Percentiles rank a stretch among this genome's conserved stretches.
These are phyloP conservation scores for Fraxinus pennsylvanica DNA, from an alignment of 257 asterid genomes.

Conservation along the genomic window DNA sequence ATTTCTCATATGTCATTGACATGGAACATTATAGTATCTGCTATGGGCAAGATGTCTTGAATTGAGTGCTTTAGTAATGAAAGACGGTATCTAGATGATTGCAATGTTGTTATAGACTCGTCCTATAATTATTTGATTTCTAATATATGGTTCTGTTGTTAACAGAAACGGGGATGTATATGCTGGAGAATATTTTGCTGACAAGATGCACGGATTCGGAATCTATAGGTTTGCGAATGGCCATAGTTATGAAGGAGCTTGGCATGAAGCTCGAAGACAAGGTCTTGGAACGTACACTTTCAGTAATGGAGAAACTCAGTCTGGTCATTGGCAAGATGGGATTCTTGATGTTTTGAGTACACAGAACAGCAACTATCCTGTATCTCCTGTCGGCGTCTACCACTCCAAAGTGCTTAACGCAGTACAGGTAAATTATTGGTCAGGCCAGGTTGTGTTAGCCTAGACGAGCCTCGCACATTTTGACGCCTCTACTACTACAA, in stretches of 20 bases:
- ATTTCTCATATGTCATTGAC: too few species aligned
- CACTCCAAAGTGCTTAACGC: slow-evolving; percentile 50
- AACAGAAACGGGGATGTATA: slow-evolving; percentile 47
- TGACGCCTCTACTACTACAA: too few species aligned
- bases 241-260: slow-evolving; percentile 51
- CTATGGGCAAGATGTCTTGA: too few species aligned
- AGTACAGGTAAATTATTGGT: slow-evolving; percentile 39
- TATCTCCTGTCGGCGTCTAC: slow-evolving; percentile 39
- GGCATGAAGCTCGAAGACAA: slow-evolving; percentile 55
- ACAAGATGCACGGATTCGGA: slow-evolving; percentile 56
- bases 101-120: neutral
- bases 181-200: slow-evolving; percentile 54
- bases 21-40: too few species aligned
- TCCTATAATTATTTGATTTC: too few species aligned
- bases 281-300: slow-evolving; percentile 50
- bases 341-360: slow-evolving; percentile 46
- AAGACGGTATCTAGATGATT: neutral
- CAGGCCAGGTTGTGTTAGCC: too few species aligned
- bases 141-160: neutral
- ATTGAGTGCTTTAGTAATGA: neutral
- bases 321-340: slow-evolving; percentile 54
- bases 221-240: slow-evolving; percentile 50
- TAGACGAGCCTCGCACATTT: too few species aligned
- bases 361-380: slow-evolving; percentile 29
- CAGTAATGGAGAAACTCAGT: slow-evolving; percentile 42